These are phyloP conservation scores for Beauveria scarabaeidicola DNA, from an alignment of 2,329 filamentous ascomycete species.

Conservation along the genomic window DNA sequence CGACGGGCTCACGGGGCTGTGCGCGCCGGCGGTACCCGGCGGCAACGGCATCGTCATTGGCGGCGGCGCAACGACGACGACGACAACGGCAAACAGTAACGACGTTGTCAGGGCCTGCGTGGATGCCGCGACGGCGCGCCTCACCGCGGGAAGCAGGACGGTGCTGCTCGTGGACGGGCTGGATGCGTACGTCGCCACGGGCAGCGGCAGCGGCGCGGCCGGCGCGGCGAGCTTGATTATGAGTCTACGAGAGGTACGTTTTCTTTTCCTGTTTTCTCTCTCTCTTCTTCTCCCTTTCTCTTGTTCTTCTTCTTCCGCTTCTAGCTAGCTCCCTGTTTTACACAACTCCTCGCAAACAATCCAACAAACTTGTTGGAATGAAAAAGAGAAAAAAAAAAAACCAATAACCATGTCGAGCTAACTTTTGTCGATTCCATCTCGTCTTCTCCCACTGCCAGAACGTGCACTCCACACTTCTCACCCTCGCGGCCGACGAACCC, in stretches of 20 bases:
- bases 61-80: slow-evolving; percentile 17
- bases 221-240: slow-evolving; percentile 49
- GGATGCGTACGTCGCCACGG: slow-evolving; percentile 55
- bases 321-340: too few species aligned
- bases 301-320: background rate
- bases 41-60: slow-evolving; percentile 17
- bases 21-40: slow-evolving; percentile 17
- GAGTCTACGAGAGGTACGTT: slow-evolving; percentile 53
- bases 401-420: too few species aligned
- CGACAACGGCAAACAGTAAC: too few species aligned
- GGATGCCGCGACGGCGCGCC: slow-evolving; percentile 26
- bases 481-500: slow-evolving; percentile 64
- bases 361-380: too few species aligned
- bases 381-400: too few species aligned
- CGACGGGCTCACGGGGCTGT: slow-evolving; percentile 61
- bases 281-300: background rate
- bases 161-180: slow-evolving; percentile 60
- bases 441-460: slow-evolving; percentile 30
- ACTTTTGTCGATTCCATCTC: too few species aligned
- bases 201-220: slow-evolving; percentile 31
- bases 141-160: slow-evolving; percentile 21
- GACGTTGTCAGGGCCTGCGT: slow-evolving; percentile 32
- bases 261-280: background rate
- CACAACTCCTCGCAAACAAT: too few species aligned
- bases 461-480: slow-evolving; percentile 57